Evolutionary conservation across 352 stramenopile genomes (phyloP), one percentile per base, ranked within the genome.

Genomic region (Phytophthora podocarpi): DNA sequence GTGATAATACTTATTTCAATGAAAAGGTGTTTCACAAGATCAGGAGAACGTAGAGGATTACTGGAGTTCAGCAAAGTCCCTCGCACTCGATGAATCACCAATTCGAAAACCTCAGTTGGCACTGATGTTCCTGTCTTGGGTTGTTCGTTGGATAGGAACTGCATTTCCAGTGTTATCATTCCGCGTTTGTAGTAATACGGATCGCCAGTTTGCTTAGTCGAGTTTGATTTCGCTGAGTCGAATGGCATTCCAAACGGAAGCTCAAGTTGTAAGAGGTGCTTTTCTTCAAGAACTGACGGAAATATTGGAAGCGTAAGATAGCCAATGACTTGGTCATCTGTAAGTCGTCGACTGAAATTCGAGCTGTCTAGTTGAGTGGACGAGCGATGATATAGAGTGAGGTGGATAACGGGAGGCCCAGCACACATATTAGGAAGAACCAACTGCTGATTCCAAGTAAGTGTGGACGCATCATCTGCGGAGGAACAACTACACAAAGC

Each of bases 401-500:
- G n/a, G 3, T 68, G 26, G 12, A 78, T 41, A 13, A 76, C 15
- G 13, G 72, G 66, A 3, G 63, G 36, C 5, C 24, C 32, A 24
- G 41, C 13, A 34, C 28, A 64, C 0, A 27, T 28, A 4, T 76
- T 37, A 9, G 50, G 35, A 34, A 82, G 51, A 13, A 50, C 23
- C 8, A 79, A 7, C 1, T 82, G 67, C 15, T 82, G 70, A 37
- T 82, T 64, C 73, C 73, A 82, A 11, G 50, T 37, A n/a, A 79
- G 7, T 12, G 37, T 56, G 13, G 37, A 23, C 6, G 16, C 5
- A 32, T 61, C 54, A 23, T 37, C 40, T 45, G 35, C 13, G 31
- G n/a, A 35, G 9, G 47, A 49, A 21, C 28, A 66, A 3, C 62
- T 70, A 53, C 21, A 42, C 7, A 51, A 53, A 41, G 3, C 21